phyloP scores from a whole-genome alignment of 371 early-diverging fungal genomes.

The Parasitella parasitica region DNA sequence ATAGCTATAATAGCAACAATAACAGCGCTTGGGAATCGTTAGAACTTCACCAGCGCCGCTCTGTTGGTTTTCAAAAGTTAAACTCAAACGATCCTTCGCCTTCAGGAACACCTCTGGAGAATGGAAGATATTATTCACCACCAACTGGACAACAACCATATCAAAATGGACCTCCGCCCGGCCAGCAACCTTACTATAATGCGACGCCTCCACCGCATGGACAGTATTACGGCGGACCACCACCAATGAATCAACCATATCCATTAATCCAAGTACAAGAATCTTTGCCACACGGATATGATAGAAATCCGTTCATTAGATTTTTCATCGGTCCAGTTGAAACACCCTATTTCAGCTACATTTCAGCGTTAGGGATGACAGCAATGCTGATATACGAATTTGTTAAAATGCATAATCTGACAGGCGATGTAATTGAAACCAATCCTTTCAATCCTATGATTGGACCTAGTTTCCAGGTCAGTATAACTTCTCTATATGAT shows the following conservation, averaged over 20 bases:
- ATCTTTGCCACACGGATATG: conserved; percentile 9
- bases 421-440: conserved; percentile 52
- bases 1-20: neutral
- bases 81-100: neutral
- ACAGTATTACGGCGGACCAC: conserved; percentile 6
- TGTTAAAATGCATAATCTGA: conserved; percentile 51
- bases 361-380: conserved; percentile 54
- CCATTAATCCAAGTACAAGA: neutral
- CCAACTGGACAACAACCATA: conserved; percentile 13
- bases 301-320: conserved; percentile 13
- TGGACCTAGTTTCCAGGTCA: conserved; percentile 59
- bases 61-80: conserved; percentile 16
- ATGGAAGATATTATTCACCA: conserved; percentile 1
- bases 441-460: conserved; percentile 64
- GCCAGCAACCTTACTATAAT: conserved; percentile 5
- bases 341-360: conserved; percentile 54
- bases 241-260: neutral
- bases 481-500: neutral
- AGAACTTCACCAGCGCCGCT: conserved; percentile 2
- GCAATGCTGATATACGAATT: conserved; percentile 57
- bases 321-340: conserved; percentile 35
- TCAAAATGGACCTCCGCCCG: conserved; percentile 3
- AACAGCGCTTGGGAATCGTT: conserved; percentile 1
- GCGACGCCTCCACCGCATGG: conserved; percentile 4
- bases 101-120: neutral